A percentile compares a stretch with the other conserved stretches of the same genome.
phyloP scores from a whole-genome alignment of 768 basidiomycete genomes.

The Cubamyces lactineus region DNA sequence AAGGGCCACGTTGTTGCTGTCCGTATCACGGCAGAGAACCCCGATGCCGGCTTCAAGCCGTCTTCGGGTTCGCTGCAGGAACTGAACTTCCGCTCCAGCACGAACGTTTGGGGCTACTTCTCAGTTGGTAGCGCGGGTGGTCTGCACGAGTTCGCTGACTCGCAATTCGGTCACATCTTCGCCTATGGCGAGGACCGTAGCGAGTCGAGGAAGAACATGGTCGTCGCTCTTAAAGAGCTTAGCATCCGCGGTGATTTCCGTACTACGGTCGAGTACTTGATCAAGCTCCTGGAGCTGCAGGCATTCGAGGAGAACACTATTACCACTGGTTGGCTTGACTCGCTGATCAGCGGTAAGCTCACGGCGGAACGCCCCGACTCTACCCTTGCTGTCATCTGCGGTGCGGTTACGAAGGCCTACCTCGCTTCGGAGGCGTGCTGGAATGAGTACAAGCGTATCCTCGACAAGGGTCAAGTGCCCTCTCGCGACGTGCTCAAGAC shows the following conservation, averaged over 20 bases:
- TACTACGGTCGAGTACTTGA: slow-evolving; percentile 98
- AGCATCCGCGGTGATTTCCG: slow-evolving; percentile 99
- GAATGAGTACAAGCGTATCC: slow-evolving; percentile 89
- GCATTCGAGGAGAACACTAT: slow-evolving; percentile 97
- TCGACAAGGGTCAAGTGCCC: slow-evolving; percentile 98
- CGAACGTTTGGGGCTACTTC: slow-evolving; percentile 99
- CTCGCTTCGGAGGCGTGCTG: slow-evolving; percentile 88
- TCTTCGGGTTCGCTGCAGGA: slow-evolving; percentile 97
- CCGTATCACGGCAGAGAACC: slow-evolving; percentile 99
- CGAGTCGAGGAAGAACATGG: slow-evolving; percentile 99
- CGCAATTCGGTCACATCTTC: slow-evolving; percentile 99
- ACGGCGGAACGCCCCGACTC: slow-evolving; percentile 96
- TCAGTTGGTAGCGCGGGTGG: slow-evolving; percentile 95
- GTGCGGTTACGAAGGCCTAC: slow-evolving; percentile 94
- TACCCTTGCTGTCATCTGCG: slow-evolving; percentile 92
- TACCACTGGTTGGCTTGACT: slow-evolving; percentile 98
- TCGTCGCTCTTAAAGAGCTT: slow-evolving; percentile 96
- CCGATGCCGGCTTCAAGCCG: slow-evolving; percentile 99
- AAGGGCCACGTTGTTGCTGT: slow-evolving; percentile 99
- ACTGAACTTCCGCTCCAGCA: slow-evolving; percentile 98
- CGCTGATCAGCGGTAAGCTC: slow-evolving; percentile 93
- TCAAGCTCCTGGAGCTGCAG: slow-evolving; percentile 94
- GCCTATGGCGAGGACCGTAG: slow-evolving; percentile 96
- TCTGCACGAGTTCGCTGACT: slow-evolving; percentile 98
- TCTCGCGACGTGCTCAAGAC: slow-evolving; percentile 94